Conservation (phyloP, 768 basidiomycete genomes). For the Brasilioporus rufonigricans region DNA sequence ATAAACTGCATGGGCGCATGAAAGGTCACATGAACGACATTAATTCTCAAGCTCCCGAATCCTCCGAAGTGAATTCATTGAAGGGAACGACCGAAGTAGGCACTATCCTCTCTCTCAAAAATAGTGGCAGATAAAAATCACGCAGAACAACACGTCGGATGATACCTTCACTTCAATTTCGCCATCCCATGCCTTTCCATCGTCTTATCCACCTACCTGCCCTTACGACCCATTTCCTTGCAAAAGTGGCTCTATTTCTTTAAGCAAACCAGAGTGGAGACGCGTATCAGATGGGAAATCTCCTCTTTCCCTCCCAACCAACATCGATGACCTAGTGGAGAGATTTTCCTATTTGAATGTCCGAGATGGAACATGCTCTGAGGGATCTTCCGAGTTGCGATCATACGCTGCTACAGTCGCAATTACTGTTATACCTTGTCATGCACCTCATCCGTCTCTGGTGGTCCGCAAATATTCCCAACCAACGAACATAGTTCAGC, state of each 20-base stretch:
- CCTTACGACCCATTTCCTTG: slow-evolving; percentile 19
- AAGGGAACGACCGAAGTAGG: not conserved
- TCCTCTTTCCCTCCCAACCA: not conserved
- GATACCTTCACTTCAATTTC: not conserved
- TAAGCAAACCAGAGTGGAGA: slow-evolving; percentile 8
- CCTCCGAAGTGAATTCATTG: fast-evolving
- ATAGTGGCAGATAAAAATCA: not conserved
- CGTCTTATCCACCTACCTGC: slow-evolving; percentile 13
- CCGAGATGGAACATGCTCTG: slow-evolving; percentile 5
- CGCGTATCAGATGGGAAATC: too few species aligned
- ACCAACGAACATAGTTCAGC: not conserved
- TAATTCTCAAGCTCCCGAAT: not conserved
- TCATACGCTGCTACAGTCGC: slow-evolving; percentile 15
- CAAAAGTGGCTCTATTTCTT: not conserved
- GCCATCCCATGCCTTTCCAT: slow-evolving; percentile 18
- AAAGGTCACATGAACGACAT: not conserved
- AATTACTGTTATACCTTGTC: slow-evolving; percentile 14
- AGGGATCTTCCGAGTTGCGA: not conserved
- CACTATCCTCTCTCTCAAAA: too few species aligned
- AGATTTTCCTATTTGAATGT: slow-evolving; percentile 17
- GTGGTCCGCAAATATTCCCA: not conserved
- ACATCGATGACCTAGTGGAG: slow-evolving; percentile 7
- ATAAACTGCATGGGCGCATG: not conserved
- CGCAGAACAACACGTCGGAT: not conserved
- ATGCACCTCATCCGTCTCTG: slow-evolving; percentile 18